A percentile compares a stretch with the other conserved stretches of the same genome.
Conservation (phyloP, 805 yeast genomes). For the Ogataea thermomethanolica region DNA sequence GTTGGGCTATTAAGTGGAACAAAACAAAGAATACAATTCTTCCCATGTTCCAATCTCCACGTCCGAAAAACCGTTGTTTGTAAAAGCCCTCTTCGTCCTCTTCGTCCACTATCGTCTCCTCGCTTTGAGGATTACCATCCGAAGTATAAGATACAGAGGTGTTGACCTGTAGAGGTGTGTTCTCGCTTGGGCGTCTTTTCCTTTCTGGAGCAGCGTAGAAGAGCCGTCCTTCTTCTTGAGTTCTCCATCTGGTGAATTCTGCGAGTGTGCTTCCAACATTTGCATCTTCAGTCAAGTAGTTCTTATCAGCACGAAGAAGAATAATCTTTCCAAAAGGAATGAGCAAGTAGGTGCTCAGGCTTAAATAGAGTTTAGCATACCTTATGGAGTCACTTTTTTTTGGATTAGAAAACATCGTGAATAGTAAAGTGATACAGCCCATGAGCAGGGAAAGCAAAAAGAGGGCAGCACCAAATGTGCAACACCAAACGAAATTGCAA, state of each 20-base stretch:
- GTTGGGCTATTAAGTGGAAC: conserved; percentile 69
- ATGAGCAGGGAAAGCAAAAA: conserved; percentile 50
- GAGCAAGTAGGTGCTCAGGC: conserved; percentile 66
- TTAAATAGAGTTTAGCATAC: conserved; percentile 59
- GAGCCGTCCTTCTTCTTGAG: conserved; percentile 69
- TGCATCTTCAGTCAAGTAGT: conserved; percentile 81
- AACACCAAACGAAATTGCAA: conserved; percentile 71
- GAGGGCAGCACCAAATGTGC: conserved; percentile 66
- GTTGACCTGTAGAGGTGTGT: conserved; percentile 17
- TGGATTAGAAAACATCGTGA: conserved; percentile 43
- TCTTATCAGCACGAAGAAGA: conserved; percentile 69
- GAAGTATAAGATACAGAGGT: conserved; percentile 1
- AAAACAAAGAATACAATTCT: conserved; percentile 70
- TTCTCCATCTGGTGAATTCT: conserved; percentile 88
- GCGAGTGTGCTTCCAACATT: conserved; percentile 81
- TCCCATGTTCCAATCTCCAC: conserved; percentile 89
- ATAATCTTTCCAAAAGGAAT: conserved; percentile 92
- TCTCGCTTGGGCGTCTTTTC: conserved; percentile 16
- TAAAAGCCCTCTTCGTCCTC: conserved; percentile 30
- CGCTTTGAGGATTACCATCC: background rate
- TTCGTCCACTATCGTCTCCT: conserved; percentile 16
- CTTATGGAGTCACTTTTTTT: conserved; percentile 46
- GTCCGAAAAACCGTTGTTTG: conserved; percentile 66
- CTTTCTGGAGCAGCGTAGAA: conserved; percentile 67
- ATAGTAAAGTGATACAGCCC: conserved; percentile 43